Base-by-base conservation (phyloP, 805 yeast genomes). In the Hanseniaspora thailandica region DNA sequence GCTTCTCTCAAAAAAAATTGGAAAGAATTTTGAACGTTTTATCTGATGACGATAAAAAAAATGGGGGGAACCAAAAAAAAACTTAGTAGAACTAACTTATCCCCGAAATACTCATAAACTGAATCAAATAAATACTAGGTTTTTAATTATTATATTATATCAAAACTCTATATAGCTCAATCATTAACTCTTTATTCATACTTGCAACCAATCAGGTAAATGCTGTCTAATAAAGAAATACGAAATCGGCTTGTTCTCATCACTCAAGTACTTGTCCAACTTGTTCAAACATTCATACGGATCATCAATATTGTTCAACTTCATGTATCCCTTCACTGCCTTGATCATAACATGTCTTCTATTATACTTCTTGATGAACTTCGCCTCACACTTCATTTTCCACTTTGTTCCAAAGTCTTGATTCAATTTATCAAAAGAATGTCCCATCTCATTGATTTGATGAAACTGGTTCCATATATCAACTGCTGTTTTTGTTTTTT, bases 391-490 rank as follows among this genome's bases (percentile, higher is more conserved):
- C 17, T 57, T 52, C 17, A 54, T 45, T 19, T 57, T 47, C 59
- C 59, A 57, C n/a, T 54, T 56, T 7, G 45, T 58, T 20, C 57
- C 55, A 34, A 45, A 58, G 26, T 55, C 43, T 10, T 15, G n/a
- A 25, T 58, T 58, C 26, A 58, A 30, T 6, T 52, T 40, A 8
- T 48, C 35, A 25, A 58, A 52, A 10, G 59, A 56, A n/a, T 53
- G 52, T 8, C 56, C 56, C 33, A 52, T 51, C 5, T 33, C 54
- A 9, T 57, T 56, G n/a, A 55, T 20, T n/a, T 41, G 45, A 19
- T 56, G 55, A 30, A 55, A 56, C 35, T 58, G 58, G 22, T 53
- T 41, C 60, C 60, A 58, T 25, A 58, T 47, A 22, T 56, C 59
- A 9, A 46, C 40, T 20, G 57, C 52, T 4, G 43, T 55, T 15